Evolutionary conservation across 306 rosid species (phyloP).

Genomic region (Castanopsis chinensis): DNA sequence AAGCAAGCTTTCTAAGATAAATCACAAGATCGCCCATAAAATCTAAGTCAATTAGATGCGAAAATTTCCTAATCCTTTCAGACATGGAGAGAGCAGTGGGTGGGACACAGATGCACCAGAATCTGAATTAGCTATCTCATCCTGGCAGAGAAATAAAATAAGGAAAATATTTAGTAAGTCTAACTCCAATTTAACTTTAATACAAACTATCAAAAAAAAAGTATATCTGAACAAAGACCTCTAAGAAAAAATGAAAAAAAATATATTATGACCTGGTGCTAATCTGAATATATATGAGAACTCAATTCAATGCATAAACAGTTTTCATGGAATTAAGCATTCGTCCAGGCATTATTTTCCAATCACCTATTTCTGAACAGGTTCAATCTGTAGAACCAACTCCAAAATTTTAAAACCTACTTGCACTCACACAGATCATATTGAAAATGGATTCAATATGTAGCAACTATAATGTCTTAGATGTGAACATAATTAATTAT

Average conservation of each 20-base stretch:
- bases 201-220: background rate
- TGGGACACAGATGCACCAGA: conserved; percentile 48
- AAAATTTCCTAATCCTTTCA: conserved; percentile 86
- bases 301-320: background rate
- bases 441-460: background rate
- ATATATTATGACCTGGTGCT: background rate
- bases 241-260: too few relatives aligned
- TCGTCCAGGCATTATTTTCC: background rate
- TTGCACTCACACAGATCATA: background rate
- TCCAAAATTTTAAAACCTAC: background rate
- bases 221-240: background rate
- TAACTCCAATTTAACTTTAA: conserved; percentile 24
- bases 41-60: conserved; percentile 87
- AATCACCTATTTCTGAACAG: background rate
- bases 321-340: background rate
- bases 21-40: conserved; percentile 87
- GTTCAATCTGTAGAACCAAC: background rate
- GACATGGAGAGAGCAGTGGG: conserved; percentile 81
- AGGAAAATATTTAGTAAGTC: conserved; percentile 22
- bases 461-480: background rate
- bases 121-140: conserved; percentile 34
- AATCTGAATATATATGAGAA: background rate
- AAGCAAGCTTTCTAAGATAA: conserved; percentile 69
- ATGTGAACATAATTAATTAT: background rate
- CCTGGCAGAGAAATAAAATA: conserved; percentile 51